Base-by-base conservation (phyloP, 78 protist genomes). In the Polysphondylium violaceum region DNA sequence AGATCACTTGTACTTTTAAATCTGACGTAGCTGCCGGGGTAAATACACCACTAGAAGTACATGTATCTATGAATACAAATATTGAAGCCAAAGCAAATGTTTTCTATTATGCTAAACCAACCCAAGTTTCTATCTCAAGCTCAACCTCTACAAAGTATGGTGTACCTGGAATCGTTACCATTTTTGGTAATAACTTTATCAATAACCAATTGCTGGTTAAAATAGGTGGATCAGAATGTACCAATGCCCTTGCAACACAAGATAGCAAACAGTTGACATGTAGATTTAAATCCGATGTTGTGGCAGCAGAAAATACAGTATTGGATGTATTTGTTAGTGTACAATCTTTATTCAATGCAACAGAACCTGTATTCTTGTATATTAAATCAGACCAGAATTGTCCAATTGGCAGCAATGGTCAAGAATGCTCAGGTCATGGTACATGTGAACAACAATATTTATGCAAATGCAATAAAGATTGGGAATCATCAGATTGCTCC, bases 351-450 rank as follows among this genome's bases (percentile, higher is more conserved):
- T n/a, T n/a, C n/a, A 47, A 47, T 14, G 53, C 53, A 14, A 47
- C 23, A 14, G 16, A 56, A 6, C 7, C 12, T 16, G 16, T 56
- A 17, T 56, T 56, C 63, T 17, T 56, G 8, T 56, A 56, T 25
- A 17, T 14, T n/a, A 4, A 17, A 14, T 4, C 14, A n/a, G 53
- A 8, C 53, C 12, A 17, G 7, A 16, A 6, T 17, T 56, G 63
- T 56, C 29, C 29, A 56, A 17, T 14, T 56, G 63, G 7, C 8
- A 56, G 21, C 21, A 56, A 56, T 56, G 29, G 7, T 56, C 16
- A 4, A 56, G 53, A 12, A 25, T 69, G 76, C 27, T 44, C 33
- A 43, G 76, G 76, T 60, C 27, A 69, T 69, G 76, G 76, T 27
- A 0, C 2, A 43, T 69, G 76, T 43, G 14, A 38, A 27, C 21